These are phyloP conservation scores for Botryotinia convoluta DNA, from an alignment of 2,329 filamentous ascomycete species.

Conservation along the genomic window DNA sequence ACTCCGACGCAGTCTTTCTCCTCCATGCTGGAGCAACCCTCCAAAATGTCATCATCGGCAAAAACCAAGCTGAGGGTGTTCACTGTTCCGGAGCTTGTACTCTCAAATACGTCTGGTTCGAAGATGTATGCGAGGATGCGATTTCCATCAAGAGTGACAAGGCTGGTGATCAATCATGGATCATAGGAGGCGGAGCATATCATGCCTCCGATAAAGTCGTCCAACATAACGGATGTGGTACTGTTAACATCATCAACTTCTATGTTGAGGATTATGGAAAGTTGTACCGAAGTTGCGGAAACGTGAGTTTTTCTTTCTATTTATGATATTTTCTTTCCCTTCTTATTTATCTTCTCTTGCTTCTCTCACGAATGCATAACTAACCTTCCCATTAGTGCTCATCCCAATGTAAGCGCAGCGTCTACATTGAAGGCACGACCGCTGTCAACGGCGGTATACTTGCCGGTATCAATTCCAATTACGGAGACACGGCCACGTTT, in stretches of 20 bases:
- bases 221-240: not conserved
- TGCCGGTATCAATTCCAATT: constrained; percentile 6
- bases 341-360: no score
- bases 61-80: not conserved
- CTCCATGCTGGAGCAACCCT: not conserved
- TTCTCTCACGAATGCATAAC: not conserved
- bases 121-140: not conserved
- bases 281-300: not conserved
- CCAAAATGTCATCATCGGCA: not conserved
- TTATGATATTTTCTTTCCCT: fast-evolving
- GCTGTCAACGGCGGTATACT: not conserved
- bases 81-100: not conserved
- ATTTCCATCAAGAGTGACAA: not conserved
- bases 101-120: not conserved
- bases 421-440: constrained; percentile 3
- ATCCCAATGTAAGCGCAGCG: constrained; percentile 1
- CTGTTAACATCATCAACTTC: constrained; percentile 3
- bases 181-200: not conserved
- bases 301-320: not conserved
- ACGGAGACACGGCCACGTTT: not conserved
- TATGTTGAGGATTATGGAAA: not conserved
- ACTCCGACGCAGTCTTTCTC: not conserved
- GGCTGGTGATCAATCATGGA: not conserved
- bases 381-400: not conserved
- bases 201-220: not conserved